phyloP scores from a whole-genome alignment of 768 basidiomycete genomes.

The Lactarius quietus region DNA sequence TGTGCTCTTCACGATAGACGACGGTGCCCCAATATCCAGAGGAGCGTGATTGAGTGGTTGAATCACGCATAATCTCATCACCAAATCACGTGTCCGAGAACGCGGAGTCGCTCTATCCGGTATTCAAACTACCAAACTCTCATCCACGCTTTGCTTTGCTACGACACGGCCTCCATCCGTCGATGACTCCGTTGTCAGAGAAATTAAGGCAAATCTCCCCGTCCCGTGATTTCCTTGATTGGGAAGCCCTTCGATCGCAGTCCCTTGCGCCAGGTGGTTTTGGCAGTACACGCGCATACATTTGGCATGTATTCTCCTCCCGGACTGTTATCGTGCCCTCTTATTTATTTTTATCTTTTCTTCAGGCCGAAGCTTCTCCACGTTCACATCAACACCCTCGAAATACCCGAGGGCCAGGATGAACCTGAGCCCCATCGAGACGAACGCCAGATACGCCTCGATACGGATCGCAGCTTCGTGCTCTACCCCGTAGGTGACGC shows the following conservation, averaged over 20 bases:
- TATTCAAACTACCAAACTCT: neutral
- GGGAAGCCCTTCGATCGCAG: slow-evolving; percentile 43
- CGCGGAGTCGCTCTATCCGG: neutral
- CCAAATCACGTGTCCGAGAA: neutral
- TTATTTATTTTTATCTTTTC: slow-evolving; percentile 28
- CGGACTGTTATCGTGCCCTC: slow-evolving; percentile 16
- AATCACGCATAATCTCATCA: neutral
- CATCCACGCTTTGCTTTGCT: neutral
- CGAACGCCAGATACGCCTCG: slow-evolving; percentile 82
- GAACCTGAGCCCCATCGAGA: slow-evolving; percentile 51
- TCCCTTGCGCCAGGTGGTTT: slow-evolving; percentile 65
- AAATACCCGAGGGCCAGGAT: neutral
- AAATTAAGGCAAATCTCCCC: neutral
- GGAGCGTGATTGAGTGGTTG: neutral
- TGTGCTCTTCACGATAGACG: neutral
- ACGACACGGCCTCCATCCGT: neutral
- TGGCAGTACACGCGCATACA: slow-evolving; percentile 46
- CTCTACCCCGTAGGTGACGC: slow-evolving; percentile 75
- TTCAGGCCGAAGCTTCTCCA: slow-evolving; percentile 41
- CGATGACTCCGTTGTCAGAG: neutral
- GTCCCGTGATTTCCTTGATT: slow-evolving; percentile 34
- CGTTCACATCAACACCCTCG: slow-evolving; percentile 26
- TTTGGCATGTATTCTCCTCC: slow-evolving; percentile 47
- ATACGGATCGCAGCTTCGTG: slow-evolving; percentile 92
- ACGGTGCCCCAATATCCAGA: neutral